Conservation (phyloP, 2,329 filamentous ascomycete genomes). For the Pseudocercospora vitis region DNA sequence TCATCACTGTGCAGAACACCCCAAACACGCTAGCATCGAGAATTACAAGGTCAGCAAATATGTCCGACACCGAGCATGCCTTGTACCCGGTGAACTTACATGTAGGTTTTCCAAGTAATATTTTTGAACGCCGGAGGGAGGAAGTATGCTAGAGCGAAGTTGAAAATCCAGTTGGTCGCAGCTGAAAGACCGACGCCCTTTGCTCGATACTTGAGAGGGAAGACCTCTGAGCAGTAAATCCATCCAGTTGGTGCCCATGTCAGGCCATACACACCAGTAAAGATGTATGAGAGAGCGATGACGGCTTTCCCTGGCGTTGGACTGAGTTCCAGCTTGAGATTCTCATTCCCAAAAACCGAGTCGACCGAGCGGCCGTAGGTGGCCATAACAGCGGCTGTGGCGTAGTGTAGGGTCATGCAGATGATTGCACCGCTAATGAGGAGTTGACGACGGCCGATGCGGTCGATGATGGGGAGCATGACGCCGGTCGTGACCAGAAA, state of each 20-base stretch:
- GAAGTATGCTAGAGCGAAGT: conserved; percentile 58
- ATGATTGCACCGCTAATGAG: conserved; percentile 44
- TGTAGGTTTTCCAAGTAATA: conserved; percentile 60
- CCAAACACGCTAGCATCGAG: no score
- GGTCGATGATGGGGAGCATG: conserved; percentile 44
- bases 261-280: conserved; percentile 63
- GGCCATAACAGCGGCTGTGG: conserved; percentile 49
- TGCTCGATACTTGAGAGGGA: conserved; percentile 61
- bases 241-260: conserved; percentile 64
- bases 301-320: conserved; percentile 59
- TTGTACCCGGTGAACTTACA: no score
- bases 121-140: conserved; percentile 59
- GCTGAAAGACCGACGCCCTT: conserved; percentile 59
- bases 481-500: conserved; percentile 44
- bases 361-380: conserved; percentile 44
- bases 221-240: conserved; percentile 66
- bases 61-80: no score
- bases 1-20: conserved; percentile 63
- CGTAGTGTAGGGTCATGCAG: conserved; percentile 49
- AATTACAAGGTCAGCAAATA: no score
- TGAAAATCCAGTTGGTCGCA: conserved; percentile 50
- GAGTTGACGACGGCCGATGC: conserved; percentile 41
- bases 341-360: conserved; percentile 48
- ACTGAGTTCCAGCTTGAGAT: conserved; percentile 53
- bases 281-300: conserved; percentile 64